Percentiles rank a stretch among this genome's conserved stretches.
Conservation (phyloP, 257 asterid species). For the Solanum medicagineum region DNA sequence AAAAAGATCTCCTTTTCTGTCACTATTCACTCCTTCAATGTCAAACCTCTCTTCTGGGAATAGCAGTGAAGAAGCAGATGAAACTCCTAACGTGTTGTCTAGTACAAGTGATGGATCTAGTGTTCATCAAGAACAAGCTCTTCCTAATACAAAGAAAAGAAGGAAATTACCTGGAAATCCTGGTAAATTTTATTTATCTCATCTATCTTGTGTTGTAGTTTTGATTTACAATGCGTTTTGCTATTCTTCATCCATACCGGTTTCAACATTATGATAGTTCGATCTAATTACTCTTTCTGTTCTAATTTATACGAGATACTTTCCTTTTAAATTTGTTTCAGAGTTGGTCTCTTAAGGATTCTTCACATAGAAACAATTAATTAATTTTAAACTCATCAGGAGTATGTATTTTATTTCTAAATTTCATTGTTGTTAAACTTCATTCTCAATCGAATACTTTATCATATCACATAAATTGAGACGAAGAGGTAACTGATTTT, state of each 20-base stretch:
- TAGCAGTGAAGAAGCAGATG: constrained; percentile 1
- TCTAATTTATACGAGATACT: not conserved
- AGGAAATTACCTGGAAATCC: constrained; percentile 12
- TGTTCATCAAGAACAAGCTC: not conserved
- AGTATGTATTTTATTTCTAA: too few species aligned
- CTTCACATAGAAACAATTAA: too few species aligned
- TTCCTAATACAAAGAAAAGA: not conserved
- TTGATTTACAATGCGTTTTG: not conserved
- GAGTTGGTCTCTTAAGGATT: not conserved
- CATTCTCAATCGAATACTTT: not conserved
- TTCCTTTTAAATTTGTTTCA: not conserved
- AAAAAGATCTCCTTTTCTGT: not conserved
- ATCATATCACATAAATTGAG: not conserved
- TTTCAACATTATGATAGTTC: not conserved
- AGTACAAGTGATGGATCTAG: not conserved
- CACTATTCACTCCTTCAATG: not conserved
- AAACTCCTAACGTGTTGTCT: not conserved
- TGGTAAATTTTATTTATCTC: not conserved
- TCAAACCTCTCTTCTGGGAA: not conserved
- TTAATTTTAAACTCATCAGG: too few species aligned
- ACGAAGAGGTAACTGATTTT: not conserved
- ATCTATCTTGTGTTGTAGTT: not conserved
- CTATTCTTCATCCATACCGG: not conserved
- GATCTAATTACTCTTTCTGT: not conserved
- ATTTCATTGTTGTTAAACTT: not conserved